phyloP scores from a whole-genome alignment of 495 filamentous ascomycete genomes.

The Xylaria intraflava region DNA sequence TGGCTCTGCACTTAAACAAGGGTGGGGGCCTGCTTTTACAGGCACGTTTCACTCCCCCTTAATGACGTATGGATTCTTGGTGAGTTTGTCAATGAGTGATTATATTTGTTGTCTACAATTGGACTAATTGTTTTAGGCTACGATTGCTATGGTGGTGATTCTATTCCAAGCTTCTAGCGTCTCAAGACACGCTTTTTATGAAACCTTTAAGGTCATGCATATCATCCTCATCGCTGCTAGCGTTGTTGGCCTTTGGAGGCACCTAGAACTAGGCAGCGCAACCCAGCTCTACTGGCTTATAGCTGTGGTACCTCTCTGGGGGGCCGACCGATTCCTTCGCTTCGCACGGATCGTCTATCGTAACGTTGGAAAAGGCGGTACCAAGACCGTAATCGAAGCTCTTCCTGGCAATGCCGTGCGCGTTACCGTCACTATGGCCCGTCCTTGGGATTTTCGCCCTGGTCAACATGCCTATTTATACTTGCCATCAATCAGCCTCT shows the following conservation, averaged over 20 bases:
- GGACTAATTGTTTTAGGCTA: conserved; percentile 37
- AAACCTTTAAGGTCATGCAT: conserved; percentile 75
- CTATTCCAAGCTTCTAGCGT: conserved; percentile 65
- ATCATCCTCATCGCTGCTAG: conserved; percentile 59
- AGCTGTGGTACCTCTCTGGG: conserved; percentile 57
- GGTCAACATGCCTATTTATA: conserved; percentile 80
- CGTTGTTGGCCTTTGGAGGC: conserved; percentile 62
- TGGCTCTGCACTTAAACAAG: conserved; percentile 39
- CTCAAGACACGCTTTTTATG: conserved; percentile 84
- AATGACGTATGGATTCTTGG: conserved; percentile 49
- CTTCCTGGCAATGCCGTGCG: conserved; percentile 59
- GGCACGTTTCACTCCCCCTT: conserved; percentile 31
- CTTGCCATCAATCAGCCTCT: conserved; percentile 66
- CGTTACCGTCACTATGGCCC: conserved; percentile 71
- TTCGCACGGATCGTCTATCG: conserved; percentile 51
- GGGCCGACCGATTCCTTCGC: conserved; percentile 54
- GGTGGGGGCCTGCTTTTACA: conserved; percentile 41
- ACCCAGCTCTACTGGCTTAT: conserved; percentile 57
- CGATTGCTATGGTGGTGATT: conserved; percentile 56
- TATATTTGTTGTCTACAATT: background rate
- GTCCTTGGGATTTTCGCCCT: conserved; percentile 64
- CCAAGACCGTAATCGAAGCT: conserved; percentile 53
- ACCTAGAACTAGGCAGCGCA: conserved; percentile 56
- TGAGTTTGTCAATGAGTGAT: conserved; percentile 27
- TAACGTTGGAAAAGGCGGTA: conserved; percentile 60